Base-by-base conservation (phyloP, 2,329 filamentous ascomycete genomes). In the Colletotrichum aenigma region DNA sequence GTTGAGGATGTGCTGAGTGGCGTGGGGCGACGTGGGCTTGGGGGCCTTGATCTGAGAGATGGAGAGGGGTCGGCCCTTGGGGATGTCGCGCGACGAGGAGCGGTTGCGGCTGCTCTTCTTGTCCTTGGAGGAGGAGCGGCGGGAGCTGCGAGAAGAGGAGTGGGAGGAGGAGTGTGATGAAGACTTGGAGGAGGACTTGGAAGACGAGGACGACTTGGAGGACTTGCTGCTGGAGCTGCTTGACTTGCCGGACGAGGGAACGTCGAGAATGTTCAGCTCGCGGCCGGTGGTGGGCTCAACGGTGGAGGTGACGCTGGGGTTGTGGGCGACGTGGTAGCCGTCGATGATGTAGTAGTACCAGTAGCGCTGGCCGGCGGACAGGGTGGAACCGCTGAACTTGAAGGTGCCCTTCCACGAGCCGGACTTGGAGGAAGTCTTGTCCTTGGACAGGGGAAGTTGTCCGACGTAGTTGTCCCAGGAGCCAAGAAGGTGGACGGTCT, bases 291-390 rank as follows among this genome's bases (percentile, higher is more conserved):
- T 98, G 84, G 96, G 96, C 90, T 99, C 97, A 80, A 94, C 94
- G 83, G 95, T 97, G 84, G 94, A 96, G 82, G 94, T 90, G 85
- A 96, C 93, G 85, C 94, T 95, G 80, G 96, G 96, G 88, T 98
- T 97, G 91, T 98, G 96, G 77, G 96, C 96, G 85, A 98, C 94
- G 86, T 98, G 96, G 92, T 98, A 98, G 81, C 97, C 97, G 86
- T 99, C 97, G 86, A 98, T 97, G 93, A 98, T 98, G 91, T 98
- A 99, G 93, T 99, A 99, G 93, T 98, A 99, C 97, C 97, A 99
- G 93, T 98, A 98, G 84, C 96, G 94, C 85, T 95, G 93, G 85
- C 96, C 96, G 81, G 95, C 90, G 89, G 96, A 93, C 81, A 98
- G 91, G 76, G 95, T 96, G 77, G 92, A 88, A 84, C 94, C 94